Evolutionary conservation across 2,329 filamentous ascomycete species (phyloP), one percentile per base, ranked within the genome.

Genomic region (Sphaceloma murrayae): DNA sequence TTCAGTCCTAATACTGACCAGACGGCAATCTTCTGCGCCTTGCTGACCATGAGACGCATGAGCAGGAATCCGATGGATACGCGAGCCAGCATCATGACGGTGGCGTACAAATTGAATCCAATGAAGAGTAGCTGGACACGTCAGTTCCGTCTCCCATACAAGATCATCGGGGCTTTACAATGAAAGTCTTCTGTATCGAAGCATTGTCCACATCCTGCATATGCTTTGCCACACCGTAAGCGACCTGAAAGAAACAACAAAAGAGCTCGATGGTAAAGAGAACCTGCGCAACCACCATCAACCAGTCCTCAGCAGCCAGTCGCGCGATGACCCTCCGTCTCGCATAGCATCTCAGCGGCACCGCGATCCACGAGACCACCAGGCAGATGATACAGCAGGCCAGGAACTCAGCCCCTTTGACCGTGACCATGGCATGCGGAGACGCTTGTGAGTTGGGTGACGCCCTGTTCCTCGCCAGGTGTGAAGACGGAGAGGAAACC

Each of bases 301-400:
- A 34, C 29, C 31, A 45, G n/a, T 45, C 42, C 24, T 45, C 42
- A 8, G 42, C 42, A 24, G 42, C 42, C 31, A 45, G 42, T 32
- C 42, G 42, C 30, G 31, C 18, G 22, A 34, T 36, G 14, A 34
- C 30, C 31, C 21, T 45, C 9, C 30, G 30, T 17, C 42, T 45
- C 11, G 42, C 42, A n/a, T 34, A 45, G 29, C 42, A 45, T 34
- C 42, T 27, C 24, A 45, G 13, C 8, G 42, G 42, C 5, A 45
- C 42, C 16, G 31, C 18, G 18, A 45, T 31, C 29, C 42, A 34
- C n/a, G 42, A 34, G 17, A 45, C 8, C 13, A 45, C n/a, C 14
- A 34, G 31, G 24, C 30, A 45, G n/a, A 36, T 45, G 32, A 45
- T 17, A 17, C 29, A 34, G 22, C 30, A 34, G 19, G 42, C 42